A percentile compares a stretch with the other conserved stretches of the same genome.
Conservation (phyloP, 1,284 basidiomycete species). For the Rhodofomes roseus region DNA sequence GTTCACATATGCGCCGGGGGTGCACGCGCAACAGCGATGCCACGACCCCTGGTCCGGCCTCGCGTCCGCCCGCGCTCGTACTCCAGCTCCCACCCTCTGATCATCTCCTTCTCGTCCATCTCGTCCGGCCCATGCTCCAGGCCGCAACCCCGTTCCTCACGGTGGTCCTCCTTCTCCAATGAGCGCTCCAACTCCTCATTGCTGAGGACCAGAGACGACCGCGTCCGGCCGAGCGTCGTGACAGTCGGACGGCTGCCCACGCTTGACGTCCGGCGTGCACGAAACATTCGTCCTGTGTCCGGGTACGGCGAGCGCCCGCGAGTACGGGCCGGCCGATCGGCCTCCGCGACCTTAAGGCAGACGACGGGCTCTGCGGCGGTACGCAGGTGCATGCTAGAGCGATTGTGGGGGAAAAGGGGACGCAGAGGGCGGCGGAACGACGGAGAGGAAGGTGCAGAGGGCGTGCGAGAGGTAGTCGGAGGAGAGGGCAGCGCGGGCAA, state of each 20-base stretch:
- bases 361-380: conserved; percentile 17
- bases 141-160: neutral
- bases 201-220: conserved; percentile 13
- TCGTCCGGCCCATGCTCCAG: neutral
- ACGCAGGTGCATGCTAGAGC: neutral
- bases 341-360: conserved; percentile 16
- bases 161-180: conserved; percentile 11
- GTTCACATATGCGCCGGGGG: conserved; percentile 3
- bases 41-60: conserved; percentile 6
- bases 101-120: neutral
- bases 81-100: conserved; percentile 4
- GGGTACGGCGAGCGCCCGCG: conserved; percentile 13
- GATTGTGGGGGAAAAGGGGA: neutral
- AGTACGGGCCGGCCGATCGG: conserved; percentile 5
- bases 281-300: neutral
- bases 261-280: conserved; percentile 13
- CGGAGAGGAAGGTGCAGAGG: neutral
- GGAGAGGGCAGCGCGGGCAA: neutral
- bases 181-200: conserved; percentile 20
- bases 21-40: neutral
- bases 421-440: neutral
- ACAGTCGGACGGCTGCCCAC: conserved; percentile 14
- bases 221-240: conserved; percentile 9
- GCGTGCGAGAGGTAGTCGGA: neutral
- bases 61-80: conserved; percentile 14